Evolutionary conservation across 192 early-diverging fungal genomes (phyloP).

Genomic region (Funneliformis geosporum): DNA sequence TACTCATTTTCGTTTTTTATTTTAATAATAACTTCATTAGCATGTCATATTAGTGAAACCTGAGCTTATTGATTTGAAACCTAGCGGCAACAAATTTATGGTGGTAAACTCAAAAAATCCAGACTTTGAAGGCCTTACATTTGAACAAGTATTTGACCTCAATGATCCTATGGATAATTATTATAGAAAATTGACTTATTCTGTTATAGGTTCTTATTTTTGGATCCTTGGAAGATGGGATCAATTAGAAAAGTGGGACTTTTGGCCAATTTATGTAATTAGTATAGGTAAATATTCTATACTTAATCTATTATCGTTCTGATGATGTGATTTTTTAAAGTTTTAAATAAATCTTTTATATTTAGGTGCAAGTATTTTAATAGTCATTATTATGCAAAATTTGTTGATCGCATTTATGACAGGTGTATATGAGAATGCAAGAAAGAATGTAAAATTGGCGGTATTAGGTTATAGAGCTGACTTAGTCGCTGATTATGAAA

Average conservation of each 20-base stretch:
- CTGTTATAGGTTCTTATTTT: neutral
- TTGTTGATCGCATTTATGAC: constrained; percentile 13
- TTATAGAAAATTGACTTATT: neutral
- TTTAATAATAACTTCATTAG: neutral
- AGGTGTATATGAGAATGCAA: neutral
- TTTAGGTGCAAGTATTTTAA: neutral
- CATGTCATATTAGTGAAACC: neutral
- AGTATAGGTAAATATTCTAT: neutral
- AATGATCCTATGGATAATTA: neutral
- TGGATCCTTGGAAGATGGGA: constrained; percentile 21
- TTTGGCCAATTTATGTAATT: constrained; percentile 14
- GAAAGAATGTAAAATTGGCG: neutral
- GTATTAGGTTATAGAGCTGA: neutral
- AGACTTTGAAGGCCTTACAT: neutral
- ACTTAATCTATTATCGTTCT: neutral
- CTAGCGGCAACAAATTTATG: neutral
- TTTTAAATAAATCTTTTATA: neutral
- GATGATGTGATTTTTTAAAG: neutral
- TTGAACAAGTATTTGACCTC: neutral
- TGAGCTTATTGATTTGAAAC: neutral
- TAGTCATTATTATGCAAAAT: neutral
- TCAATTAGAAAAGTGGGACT: constrained; percentile 1
- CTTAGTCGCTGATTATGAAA: neutral
- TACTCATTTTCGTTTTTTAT: neutral
- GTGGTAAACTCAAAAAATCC: neutral